Conservation (phyloP, 768 basidiomycete species). For the Hygrophorus pudorinus region DNA sequence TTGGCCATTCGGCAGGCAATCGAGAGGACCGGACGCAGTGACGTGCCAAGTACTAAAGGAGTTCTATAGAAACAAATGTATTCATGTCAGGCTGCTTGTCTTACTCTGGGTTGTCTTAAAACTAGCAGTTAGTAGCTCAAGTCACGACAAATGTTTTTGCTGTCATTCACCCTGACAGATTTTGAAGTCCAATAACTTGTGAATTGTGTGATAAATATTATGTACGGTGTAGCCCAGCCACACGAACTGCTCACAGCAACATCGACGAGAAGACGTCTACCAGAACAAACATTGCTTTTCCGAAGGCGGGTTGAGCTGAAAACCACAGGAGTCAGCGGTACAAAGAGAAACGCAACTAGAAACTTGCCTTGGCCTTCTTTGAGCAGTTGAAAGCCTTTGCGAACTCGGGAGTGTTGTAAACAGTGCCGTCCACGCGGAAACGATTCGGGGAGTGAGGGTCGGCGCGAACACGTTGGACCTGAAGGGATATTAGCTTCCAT, state of each 20-base stretch:
- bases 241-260: too few relatives aligned
- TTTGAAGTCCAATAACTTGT: background rate
- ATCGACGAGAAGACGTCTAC: too few relatives aligned
- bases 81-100: background rate
- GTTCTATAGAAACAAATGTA: slow-evolving; percentile 44
- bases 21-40: slow-evolving; percentile 76
- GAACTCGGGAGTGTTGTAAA: slow-evolving; percentile 83
- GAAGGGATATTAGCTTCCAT: background rate
- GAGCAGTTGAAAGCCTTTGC: slow-evolving; percentile 82
- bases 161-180: too few relatives aligned
- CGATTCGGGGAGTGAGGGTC: slow-evolving; percentile 82
- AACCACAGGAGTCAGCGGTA: background rate
- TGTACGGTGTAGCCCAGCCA: background rate
- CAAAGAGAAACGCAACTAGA: background rate
- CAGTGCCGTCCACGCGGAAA: slow-evolving; percentile 78
- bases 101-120: too few relatives aligned
- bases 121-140: too few relatives aligned
- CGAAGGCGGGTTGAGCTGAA: slow-evolving; percentile 70
- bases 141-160: too few relatives aligned
- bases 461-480: slow-evolving; percentile 73
- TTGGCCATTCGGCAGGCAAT: slow-evolving; percentile 95
- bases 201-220: background rate
- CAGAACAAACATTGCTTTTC: slow-evolving; percentile 78
- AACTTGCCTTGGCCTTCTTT: slow-evolving; percentile 56
- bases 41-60: slow-evolving; percentile 95